Conservation (phyloP, 176 grass and related monocot species). For the Oryza officinalis region DNA sequence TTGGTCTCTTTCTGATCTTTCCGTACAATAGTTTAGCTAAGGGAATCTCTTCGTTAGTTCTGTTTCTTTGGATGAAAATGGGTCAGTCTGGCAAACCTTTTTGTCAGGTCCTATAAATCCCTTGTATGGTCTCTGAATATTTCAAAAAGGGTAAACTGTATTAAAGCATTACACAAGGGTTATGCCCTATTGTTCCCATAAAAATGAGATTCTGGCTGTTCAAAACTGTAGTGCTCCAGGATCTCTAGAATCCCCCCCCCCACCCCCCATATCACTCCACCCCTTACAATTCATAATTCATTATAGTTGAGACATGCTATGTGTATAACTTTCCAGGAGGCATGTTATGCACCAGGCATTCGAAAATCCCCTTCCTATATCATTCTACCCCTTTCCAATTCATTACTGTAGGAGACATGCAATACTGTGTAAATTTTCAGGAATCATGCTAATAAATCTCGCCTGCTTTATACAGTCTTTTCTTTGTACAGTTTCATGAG, state of each 20-base stretch:
- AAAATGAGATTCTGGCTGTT: not conserved
- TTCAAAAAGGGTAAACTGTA: not conserved
- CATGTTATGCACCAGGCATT: not conserved
- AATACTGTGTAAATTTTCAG: not conserved
- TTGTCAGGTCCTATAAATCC: not conserved
- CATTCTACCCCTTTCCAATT: not conserved
- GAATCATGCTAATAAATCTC: not conserved
- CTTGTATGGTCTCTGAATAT: not conserved
- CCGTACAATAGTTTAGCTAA: not conserved
- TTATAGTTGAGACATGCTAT: not conserved
- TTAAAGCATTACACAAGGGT: slow-evolving; percentile 3
- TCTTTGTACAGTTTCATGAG: slow-evolving; percentile 13
- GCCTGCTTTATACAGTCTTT: not conserved
- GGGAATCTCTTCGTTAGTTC: slow-evolving; percentile 13
- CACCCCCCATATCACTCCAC: not conserved
- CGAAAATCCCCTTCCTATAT: not conserved
- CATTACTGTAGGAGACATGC: not conserved
- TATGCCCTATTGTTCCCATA: not conserved
- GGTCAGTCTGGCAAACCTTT: not conserved
- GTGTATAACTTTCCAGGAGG: not conserved
- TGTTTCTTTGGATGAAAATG: not conserved
- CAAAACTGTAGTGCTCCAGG: not conserved
- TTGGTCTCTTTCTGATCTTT: not conserved
- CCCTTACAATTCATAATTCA: too few species aligned
- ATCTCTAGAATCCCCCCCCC: not conserved